Percentiles rank a stretch among this genome's conserved stretches.
phyloP scores from a whole-genome alignment of 257 asterid genomes.

The Penstemon eatonii region DNA sequence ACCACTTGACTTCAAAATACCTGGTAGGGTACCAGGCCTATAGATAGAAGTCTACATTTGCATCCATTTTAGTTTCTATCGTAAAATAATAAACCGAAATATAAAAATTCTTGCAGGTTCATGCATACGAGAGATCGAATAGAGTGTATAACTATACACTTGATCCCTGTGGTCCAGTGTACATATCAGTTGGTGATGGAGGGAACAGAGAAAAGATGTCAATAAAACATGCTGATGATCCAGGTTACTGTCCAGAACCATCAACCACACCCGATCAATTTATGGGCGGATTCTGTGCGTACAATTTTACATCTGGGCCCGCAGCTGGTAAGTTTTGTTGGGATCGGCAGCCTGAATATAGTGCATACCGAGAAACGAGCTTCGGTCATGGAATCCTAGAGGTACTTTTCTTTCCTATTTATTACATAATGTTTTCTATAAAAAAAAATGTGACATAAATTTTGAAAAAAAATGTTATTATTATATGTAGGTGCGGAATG shows the following conservation, averaged over 20 bases:
- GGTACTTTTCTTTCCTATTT: conserved; percentile 38
- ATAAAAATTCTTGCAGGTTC: conserved; percentile 52
- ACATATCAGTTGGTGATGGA: conserved; percentile 88
- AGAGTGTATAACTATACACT: conserved; percentile 84
- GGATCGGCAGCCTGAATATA: conserved; percentile 88
- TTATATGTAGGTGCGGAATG: conserved; percentile 68
- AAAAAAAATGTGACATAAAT: too few species aligned
- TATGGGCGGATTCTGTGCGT: conserved; percentile 88
- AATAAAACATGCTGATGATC: conserved; percentile 63
- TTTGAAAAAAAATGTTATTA: neutral
- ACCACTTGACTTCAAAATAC: too few species aligned
- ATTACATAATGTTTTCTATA: neutral
- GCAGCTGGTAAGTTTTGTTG: conserved; percentile 91
- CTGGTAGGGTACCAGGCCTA: too few species aligned
- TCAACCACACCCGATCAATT: conserved; percentile 61
- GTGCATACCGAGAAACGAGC: conserved; percentile 88
- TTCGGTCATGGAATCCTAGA: conserved; percentile 93
- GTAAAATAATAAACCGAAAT: neutral
- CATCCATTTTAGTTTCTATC: neutral
- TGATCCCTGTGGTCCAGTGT: conserved; percentile 84
- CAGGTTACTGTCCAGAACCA: conserved; percentile 79
- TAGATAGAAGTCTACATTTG: neutral
- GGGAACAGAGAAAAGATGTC: conserved; percentile 95
- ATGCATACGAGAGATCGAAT: conserved; percentile 93
- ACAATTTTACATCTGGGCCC: conserved; percentile 81